These are phyloP conservation scores for Colletotrichum brevisporum DNA, from an alignment of 2,329 filamentous ascomycete genomes.

Conservation along the genomic window DNA sequence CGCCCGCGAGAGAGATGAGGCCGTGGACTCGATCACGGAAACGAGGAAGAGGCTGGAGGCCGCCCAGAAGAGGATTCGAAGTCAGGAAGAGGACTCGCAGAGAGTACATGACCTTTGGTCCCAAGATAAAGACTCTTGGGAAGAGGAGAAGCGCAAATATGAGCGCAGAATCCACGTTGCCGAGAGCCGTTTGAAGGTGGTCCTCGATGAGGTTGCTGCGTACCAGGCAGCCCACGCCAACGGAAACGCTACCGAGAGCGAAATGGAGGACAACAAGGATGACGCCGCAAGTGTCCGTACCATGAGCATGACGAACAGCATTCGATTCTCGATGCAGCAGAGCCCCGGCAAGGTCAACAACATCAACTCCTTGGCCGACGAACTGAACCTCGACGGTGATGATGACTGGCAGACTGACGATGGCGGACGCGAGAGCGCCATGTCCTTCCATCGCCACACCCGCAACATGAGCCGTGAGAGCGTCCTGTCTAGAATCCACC, in stretches of 20 bases:
- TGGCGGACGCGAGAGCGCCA: constrained; percentile 75
- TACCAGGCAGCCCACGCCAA: constrained; percentile 71
- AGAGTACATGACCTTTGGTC: constrained; percentile 86
- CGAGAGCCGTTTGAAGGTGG: constrained; percentile 84
- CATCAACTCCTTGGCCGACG: constrained; percentile 88
- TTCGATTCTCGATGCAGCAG: constrained; percentile 80
- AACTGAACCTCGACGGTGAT: constrained; percentile 88
- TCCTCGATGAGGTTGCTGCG: constrained; percentile 88
- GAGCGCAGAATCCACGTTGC: constrained; percentile 92
- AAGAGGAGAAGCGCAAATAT: constrained; percentile 83
- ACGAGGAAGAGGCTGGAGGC: constrained; percentile 82
- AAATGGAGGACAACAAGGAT: constrained; percentile 75
- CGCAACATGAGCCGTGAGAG: constrained; percentile 73
- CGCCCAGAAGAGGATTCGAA: constrained; percentile 82
- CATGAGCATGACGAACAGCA: constrained; percentile 79
- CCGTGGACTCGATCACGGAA: constrained; percentile 79
- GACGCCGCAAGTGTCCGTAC: constrained; percentile 82
- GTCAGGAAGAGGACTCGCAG: constrained; percentile 86
- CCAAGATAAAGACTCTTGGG: constrained; percentile 87
- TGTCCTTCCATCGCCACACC: constrained; percentile 66
- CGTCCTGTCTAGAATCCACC: constrained; percentile 63
- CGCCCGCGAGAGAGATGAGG: constrained; percentile 87
- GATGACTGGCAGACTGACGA: constrained; percentile 80
- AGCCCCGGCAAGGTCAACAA: constrained; percentile 67
- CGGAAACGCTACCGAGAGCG: constrained; percentile 63